Conservation (phyloP, 2,329 filamentous ascomycete species). For the Ophiostoma sp. region DNA sequence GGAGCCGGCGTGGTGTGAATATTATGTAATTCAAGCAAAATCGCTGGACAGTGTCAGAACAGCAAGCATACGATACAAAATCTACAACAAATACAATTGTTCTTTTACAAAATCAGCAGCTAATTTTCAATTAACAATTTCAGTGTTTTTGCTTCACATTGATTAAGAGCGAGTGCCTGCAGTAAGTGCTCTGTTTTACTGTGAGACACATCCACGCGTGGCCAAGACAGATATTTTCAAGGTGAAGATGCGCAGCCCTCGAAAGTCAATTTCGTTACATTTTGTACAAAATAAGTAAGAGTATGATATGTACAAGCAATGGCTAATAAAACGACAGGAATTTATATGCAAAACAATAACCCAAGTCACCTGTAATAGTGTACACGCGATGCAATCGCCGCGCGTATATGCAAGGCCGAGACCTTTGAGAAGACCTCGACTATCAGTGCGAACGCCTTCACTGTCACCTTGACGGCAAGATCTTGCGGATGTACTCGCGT, state of each 20-base stretch:
- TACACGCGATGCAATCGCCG: neutral
- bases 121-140: neutral
- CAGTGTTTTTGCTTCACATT: neutral
- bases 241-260: neutral
- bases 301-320: conserved; percentile 6
- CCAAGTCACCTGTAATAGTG: neutral
- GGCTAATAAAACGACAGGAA: neutral
- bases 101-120: neutral
- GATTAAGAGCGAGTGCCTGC: neutral
- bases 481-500: conserved; percentile 59
- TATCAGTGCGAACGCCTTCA: neutral
- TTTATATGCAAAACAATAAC: neutral
- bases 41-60: neutral
- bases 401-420: neutral
- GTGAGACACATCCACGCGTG: neutral
- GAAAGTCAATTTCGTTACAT: neutral
- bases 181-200: neutral
- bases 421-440: no score
- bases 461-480: conserved; percentile 58
- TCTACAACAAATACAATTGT: no score
- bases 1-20: neutral
- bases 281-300: conserved; percentile 7
- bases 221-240: neutral
- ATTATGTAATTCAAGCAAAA: conserved; percentile 15
- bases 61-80: neutral